Evolutionary conservation across 2,329 filamentous ascomycete genomes (phyloP).

Genomic region (Dothistroma septosporum): DNA sequence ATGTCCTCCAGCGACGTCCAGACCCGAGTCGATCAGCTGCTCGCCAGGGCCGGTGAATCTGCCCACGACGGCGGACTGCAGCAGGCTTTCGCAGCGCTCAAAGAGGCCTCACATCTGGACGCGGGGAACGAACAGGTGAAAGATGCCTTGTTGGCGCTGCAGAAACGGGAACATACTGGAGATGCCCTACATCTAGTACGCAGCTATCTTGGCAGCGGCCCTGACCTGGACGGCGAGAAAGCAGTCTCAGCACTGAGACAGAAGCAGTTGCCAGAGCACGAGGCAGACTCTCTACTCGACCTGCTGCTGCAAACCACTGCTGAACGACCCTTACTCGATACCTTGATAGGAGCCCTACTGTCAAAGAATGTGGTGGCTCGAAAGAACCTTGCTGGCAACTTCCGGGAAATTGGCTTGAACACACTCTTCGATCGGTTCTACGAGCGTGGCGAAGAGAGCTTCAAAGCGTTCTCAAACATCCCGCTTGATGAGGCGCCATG

Average conservation of each 20-base stretch:
- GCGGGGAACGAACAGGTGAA: conserved; percentile 41
- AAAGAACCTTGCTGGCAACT: conserved; percentile 37
- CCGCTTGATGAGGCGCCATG: conserved; percentile 42
- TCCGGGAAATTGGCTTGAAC: conserved; percentile 38
- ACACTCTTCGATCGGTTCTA: conserved; percentile 44
- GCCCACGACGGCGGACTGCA: conserved; percentile 32
- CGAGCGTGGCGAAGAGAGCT: conserved; percentile 44
- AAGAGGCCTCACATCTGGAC: conserved; percentile 44
- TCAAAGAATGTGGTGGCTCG: conserved; percentile 35
- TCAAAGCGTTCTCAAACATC: conserved; percentile 42
- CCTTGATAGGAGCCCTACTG: conserved; percentile 36
- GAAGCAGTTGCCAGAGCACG: conserved; percentile 35
- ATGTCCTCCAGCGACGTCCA: conserved; percentile 22
- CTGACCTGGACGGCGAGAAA: conserved; percentile 41
- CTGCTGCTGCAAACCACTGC: conserved; percentile 41
- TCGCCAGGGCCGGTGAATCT: conserved; percentile 24
- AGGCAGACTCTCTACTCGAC: conserved; percentile 39
- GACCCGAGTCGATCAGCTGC: conserved; percentile 23
- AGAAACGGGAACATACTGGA: conserved; percentile 27
- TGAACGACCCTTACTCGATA: conserved; percentile 34
- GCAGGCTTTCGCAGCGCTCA: conserved; percentile 40
- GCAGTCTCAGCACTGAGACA: conserved; percentile 32
- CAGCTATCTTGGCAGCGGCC: conserved; percentile 26
- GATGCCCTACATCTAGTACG: conserved; percentile 21
- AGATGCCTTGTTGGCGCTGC: conserved; percentile 39